A percentile compares a stretch with the other conserved stretches of the same genome.
phyloP scores from a whole-genome alignment of 371 early-diverging fungal species.

The Actinomucor elegans region DNA sequence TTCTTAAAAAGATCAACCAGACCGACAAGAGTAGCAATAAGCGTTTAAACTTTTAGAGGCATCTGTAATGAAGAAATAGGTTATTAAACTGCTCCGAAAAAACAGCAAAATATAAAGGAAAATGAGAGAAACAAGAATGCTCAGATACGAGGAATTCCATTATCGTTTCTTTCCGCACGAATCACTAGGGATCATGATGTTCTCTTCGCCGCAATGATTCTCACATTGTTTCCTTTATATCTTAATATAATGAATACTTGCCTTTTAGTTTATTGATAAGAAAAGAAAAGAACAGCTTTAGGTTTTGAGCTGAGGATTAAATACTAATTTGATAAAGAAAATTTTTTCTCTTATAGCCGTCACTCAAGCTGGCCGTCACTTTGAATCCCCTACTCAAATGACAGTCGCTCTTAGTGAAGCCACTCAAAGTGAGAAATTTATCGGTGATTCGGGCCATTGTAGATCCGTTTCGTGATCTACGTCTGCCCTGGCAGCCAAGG shows the following conservation, averaged over 20 bases:
- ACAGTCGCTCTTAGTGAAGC: neutral
- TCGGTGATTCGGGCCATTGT: neutral
- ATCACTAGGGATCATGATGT: conserved; percentile 25
- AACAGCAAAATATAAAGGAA: neutral
- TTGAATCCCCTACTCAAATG: too few species aligned
- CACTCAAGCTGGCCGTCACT: too few species aligned
- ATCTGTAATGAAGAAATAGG: neutral
- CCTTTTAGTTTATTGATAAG: conserved; percentile 8
- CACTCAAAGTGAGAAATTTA: neutral
- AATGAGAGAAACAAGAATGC: conserved; percentile 11
- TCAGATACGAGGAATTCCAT: conserved; percentile 46
- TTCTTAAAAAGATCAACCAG: conserved; percentile 10
- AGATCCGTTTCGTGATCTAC: too few species aligned
- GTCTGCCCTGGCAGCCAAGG: conserved; percentile 2
- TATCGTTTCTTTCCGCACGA: conserved; percentile 29
- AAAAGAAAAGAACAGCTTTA: neutral
- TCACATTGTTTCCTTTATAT: conserved; percentile 1
- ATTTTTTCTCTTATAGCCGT: conserved; percentile 4
- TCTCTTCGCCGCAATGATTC: conserved; percentile 24
- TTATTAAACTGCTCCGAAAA: neutral
- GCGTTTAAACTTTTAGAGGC: neutral
- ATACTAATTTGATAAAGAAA: neutral
- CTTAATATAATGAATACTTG: conserved; percentile 15
- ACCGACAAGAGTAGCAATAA: neutral
- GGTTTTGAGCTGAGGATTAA: too few species aligned